Percentiles rank a stretch among this genome's conserved stretches.
These are phyloP conservation scores for Cairneyella variabilis DNA, from an alignment of 495 filamentous ascomycete species.

Conservation along the genomic window DNA sequence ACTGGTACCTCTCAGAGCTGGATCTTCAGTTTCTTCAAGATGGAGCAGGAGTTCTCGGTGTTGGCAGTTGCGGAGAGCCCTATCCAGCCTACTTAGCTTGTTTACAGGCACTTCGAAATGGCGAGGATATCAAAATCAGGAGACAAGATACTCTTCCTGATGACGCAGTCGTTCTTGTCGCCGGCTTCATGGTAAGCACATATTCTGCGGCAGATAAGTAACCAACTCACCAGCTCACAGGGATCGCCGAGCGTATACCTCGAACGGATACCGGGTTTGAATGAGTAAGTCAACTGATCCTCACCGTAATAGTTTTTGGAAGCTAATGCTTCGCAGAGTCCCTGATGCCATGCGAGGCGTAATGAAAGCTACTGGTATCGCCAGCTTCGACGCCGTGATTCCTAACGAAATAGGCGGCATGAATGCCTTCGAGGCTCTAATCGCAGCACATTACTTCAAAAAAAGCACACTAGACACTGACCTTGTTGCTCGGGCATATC, in stretches of 20 bases:
- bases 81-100: conserved; percentile 43
- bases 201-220: conserved; percentile 31
- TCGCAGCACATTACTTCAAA: conserved; percentile 43
- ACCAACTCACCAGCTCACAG: conserved; percentile 35
- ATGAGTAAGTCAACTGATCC: conserved; percentile 42
- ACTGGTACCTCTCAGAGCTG: conserved; percentile 51
- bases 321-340: conserved; percentile 13
- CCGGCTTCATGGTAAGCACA: conserved; percentile 42
- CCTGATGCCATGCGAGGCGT: conserved; percentile 26
- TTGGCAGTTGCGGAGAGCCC: conserved; percentile 55
- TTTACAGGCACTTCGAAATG: conserved; percentile 40
- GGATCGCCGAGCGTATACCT: conserved; percentile 49
- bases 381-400: conserved; percentile 34
- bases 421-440: conserved; percentile 51
- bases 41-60: conserved; percentile 60
- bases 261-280: conserved; percentile 48
- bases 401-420: conserved; percentile 52
- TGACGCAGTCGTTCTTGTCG: conserved; percentile 41
- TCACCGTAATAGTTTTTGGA: conserved; percentile 14
- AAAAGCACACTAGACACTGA: conserved; percentile 50
- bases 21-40: conserved; percentile 55
- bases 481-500: conserved; percentile 52
- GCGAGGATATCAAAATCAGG: conserved; percentile 45
- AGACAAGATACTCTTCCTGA: conserved; percentile 41
- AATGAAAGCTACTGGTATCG: conserved; percentile 10